phyloP scores from a whole-genome alignment of 2,329 filamentous ascomycete genomes.

The Dactylella cylindrospora region DNA sequence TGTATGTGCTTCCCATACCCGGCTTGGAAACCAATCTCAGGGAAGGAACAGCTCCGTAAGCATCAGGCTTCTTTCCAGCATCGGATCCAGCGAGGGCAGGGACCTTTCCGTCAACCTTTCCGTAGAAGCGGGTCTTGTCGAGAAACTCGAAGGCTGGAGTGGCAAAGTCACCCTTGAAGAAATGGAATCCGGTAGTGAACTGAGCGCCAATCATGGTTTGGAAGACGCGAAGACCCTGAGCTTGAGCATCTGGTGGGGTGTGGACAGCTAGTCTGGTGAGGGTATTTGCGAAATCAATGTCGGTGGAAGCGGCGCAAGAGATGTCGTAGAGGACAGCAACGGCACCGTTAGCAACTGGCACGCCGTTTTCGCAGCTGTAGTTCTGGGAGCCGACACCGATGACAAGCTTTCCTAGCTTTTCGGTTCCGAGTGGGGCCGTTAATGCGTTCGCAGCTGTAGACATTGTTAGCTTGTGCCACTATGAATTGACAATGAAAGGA shows the following conservation, averaged over 20 bases:
- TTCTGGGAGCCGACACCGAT: slow-evolving; percentile 89
- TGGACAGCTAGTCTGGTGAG: slow-evolving; percentile 69
- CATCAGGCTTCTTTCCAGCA: slow-evolving; percentile 51
- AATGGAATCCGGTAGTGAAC: slow-evolving; percentile 69
- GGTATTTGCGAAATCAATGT: slow-evolving; percentile 65
- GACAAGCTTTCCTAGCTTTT: slow-evolving; percentile 57
- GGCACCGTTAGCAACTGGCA: slow-evolving; percentile 70
- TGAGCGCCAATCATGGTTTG: slow-evolving; percentile 53
- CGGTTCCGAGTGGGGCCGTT: not conserved
- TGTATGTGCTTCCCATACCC: slow-evolving; percentile 51
- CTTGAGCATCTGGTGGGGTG: slow-evolving; percentile 54
- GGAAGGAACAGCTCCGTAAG: slow-evolving; percentile 75
- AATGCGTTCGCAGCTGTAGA: slow-evolving; percentile 17
- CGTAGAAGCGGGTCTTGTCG: slow-evolving; percentile 57
- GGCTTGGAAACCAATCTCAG: slow-evolving; percentile 69
- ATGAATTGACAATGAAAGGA: not conserved
- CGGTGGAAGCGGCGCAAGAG: slow-evolving; percentile 69
- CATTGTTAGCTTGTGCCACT: not conserved
- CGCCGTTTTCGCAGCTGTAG: slow-evolving; percentile 75
- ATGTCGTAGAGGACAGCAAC: slow-evolving; percentile 84
- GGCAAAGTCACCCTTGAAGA: slow-evolving; percentile 73
- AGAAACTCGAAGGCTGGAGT: slow-evolving; percentile 77
- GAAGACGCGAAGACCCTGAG: slow-evolving; percentile 56
- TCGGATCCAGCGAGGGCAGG: slow-evolving; percentile 53
- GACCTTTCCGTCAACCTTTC: slow-evolving; percentile 62